These are phyloP conservation scores for Rhodotorula diobovata DNA, from an alignment of 768 basidiomycete species.

Conservation along the genomic window DNA sequence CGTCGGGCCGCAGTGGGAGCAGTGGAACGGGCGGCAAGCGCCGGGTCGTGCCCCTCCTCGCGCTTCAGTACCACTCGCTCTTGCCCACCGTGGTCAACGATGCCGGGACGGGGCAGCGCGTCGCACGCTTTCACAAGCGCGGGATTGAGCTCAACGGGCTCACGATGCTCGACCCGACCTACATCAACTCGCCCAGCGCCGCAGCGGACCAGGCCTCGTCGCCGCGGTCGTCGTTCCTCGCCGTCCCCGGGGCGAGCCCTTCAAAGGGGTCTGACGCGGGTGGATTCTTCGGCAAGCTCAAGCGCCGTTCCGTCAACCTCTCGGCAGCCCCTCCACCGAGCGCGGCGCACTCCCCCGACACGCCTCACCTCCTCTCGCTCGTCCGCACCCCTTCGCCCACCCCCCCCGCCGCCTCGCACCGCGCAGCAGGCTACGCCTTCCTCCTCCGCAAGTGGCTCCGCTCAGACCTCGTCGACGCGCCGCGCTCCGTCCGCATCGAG, in stretches of 20 bases:
- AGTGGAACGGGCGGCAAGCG: conserved; percentile 10
- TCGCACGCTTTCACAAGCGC: conserved; percentile 64
- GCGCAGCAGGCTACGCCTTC: conserved; percentile 16
- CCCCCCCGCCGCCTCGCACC: background rate
- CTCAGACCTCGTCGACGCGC: conserved; percentile 5
- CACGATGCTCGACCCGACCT: conserved; percentile 72
- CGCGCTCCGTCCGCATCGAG: conserved; percentile 8
- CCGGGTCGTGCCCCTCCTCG: conserved; percentile 58
- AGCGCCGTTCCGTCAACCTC: conserved; percentile 15
- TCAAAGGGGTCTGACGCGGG: background rate
- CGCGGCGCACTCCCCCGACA: background rate
- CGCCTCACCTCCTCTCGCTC: conserved; percentile 19
- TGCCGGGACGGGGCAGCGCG: conserved; percentile 72
- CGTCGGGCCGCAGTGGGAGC: background rate
- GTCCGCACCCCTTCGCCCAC: conserved; percentile 9
- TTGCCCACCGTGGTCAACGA: conserved; percentile 80
- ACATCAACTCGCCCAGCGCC: conserved; percentile 45
- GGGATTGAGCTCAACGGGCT: conserved; percentile 74
- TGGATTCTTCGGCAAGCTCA: conserved; percentile 13
- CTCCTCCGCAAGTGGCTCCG: conserved; percentile 20
- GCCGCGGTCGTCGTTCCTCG: background rate
- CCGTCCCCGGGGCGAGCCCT: background rate
- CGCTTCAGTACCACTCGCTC: conserved; percentile 80
- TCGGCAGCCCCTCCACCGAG: background rate
- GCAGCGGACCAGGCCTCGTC: background rate